Evolutionary conservation across 257 asterid species (phyloP), one percentile per base, ranked within the genome.

Genomic region (Nicotiana obtusifolia): DNA sequence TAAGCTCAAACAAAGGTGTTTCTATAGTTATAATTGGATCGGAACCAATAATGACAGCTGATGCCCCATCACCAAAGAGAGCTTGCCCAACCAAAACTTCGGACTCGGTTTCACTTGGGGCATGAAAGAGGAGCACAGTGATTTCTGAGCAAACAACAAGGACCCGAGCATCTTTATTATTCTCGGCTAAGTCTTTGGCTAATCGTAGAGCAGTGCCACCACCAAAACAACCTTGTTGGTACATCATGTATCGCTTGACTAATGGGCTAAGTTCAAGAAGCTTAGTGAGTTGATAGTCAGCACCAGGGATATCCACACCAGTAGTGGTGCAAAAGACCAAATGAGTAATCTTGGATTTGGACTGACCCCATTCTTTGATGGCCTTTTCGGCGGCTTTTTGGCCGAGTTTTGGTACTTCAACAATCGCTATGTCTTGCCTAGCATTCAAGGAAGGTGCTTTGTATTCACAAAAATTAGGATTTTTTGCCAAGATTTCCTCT

Each of bases 341-440:
- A 78, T 67, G 76, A 0, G 54, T 67, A n/a, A 68, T 68, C 49
- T 33, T 35, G 54, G 77, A 68, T 3, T 19, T 35, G 0, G 77
- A 19, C 28, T 33, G 76, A 4, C 76, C 76, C 76, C 76, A 67
- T 67, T 82, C 85, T 1, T 60, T 71, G 35, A 84, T 84, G 52
- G 86, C 86, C 37, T 84, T 84, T 31, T 80, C 33, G 8, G 86
- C 84, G 3, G 86, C 86, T 31, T 84, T 69, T n/a, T 80, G 80
- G 9, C 86, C 86, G 20, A 84, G 84, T 33, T 73, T 80, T 47
- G 86, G 86, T 7, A 84, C 86, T 44, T 80, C 84, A 19, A 49
- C 84, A 10, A 80, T 26, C 26, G 3, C 69, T 0, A 84, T 84
- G 16, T 84, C 86, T 30, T 84, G 86, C 14, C 86, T 52, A 24